Evolutionary conservation across 441 rosid species (phyloP).

Genomic region (Croton laevigatus): DNA sequence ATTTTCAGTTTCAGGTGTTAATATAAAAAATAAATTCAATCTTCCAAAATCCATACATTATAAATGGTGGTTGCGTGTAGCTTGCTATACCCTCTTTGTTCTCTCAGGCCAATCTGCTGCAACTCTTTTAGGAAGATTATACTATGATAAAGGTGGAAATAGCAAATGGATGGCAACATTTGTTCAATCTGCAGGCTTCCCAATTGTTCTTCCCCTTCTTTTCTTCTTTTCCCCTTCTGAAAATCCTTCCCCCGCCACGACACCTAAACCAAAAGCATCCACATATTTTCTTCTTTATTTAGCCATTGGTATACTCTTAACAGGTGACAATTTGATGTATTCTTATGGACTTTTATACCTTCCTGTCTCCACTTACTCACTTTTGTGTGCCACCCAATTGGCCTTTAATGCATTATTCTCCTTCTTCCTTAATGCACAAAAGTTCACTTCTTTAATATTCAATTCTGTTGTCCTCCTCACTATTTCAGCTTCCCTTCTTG

Average conservation of each 20-base stretch:
- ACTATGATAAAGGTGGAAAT: conserved; percentile 58
- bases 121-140: conserved; percentile 49
- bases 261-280: conserved; percentile 24
- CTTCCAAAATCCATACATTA: conserved; percentile 29
- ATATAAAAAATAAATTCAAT: conserved; percentile 5
- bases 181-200: conserved; percentile 64
- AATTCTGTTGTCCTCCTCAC: conserved; percentile 55
- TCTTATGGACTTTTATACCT: conserved; percentile 54
- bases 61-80: conserved; percentile 49
- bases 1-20: conserved; percentile 20
- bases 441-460: conserved; percentile 47
- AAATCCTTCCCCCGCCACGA: background rate
- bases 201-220: conserved; percentile 41
- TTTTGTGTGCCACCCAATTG: conserved; percentile 51
- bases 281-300: conserved; percentile 32
- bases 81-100: conserved; percentile 32
- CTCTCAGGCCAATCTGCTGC: conserved; percentile 51
- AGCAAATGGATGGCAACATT: conserved; percentile 70
- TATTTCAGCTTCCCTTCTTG: conserved; percentile 49
- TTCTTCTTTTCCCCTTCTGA: conserved; percentile 28
- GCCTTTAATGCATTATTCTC: conserved; percentile 55
- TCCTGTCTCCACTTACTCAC: conserved; percentile 61
- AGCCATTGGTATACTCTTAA: conserved; percentile 43
- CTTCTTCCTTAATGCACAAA: conserved; percentile 52
- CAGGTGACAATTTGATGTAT: conserved; percentile 55